Evolutionary conservation across 768 basidiomycete genomes (phyloP).

Genomic region (Boletus rubropictus): DNA sequence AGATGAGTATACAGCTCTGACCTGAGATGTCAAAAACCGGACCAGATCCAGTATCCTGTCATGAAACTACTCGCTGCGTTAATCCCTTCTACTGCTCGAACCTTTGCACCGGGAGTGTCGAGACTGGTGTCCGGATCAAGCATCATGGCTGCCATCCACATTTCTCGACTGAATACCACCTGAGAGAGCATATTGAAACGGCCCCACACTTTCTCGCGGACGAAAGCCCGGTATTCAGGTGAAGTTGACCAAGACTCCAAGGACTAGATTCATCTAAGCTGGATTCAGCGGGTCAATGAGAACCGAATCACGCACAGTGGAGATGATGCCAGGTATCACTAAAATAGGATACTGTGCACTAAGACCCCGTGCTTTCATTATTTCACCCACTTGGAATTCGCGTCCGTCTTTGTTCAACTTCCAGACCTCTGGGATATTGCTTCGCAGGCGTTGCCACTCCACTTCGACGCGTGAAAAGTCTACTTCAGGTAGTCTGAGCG

Average conservation of each 20-base stretch:
- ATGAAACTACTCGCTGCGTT: constrained; percentile 84
- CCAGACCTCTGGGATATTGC: constrained; percentile 74
- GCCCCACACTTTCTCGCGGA: constrained; percentile 84
- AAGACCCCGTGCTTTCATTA: constrained; percentile 57
- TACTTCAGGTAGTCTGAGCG: constrained; percentile 54
- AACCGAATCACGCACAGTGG: constrained; percentile 52
- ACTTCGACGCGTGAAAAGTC: constrained; percentile 63
- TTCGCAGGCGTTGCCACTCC: constrained; percentile 65
- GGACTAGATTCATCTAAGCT: constrained; percentile 37
- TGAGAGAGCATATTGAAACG: constrained; percentile 81
- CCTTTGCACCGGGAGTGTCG: constrained; percentile 79
- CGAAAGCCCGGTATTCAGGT: constrained; percentile 80
- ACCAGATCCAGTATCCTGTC: constrained; percentile 95
- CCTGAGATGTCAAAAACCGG: constrained; percentile 6
- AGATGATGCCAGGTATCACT: constrained; percentile 86
- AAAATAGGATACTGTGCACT: constrained; percentile 73
- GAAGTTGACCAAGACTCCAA: constrained; percentile 93
- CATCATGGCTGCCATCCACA: constrained; percentile 87
- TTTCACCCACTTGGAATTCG: constrained; percentile 73
- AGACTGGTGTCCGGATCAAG: constrained; percentile 89
- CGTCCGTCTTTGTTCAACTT: constrained; percentile 75
- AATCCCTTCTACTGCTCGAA: constrained; percentile 88
- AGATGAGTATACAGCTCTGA: not conserved
- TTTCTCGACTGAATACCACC: constrained; percentile 75
- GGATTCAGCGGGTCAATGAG: not conserved